Evolutionary conservation across 2,329 filamentous ascomycete species (phyloP).

Genomic region (Bertia moriformis): DNA sequence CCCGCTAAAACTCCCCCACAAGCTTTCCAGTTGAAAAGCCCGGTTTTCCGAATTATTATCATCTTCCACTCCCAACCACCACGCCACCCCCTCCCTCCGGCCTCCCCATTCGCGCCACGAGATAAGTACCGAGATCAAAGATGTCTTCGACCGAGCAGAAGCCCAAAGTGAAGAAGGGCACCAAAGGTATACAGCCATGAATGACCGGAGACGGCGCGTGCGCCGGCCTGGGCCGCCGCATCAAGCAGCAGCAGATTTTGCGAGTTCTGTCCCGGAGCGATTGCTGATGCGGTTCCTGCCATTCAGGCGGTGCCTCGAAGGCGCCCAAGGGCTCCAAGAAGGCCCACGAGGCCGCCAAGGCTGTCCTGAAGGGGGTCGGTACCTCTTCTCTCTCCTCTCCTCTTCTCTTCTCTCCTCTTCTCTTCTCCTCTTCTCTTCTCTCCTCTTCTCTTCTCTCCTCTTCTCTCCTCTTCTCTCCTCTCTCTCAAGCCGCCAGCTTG

Average conservation of each 20-base stretch:
- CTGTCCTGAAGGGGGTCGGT: conserved; percentile 89
- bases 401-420: neutral
- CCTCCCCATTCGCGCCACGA: too few species aligned
- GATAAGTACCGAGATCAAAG: too few species aligned
- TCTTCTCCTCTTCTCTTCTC: neutral
- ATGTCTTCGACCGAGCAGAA: too few species aligned
- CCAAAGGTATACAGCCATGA: conserved; percentile 6
- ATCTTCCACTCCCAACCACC: too few species aligned
- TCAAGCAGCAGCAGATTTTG: conserved; percentile 60
- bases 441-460: neutral
- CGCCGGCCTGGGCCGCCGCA: neutral
- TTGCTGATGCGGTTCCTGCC: conserved; percentile 50
- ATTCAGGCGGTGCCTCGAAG: conserved; percentile 35
- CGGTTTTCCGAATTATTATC: too few species aligned
- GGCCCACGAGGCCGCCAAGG: conserved; percentile 88
- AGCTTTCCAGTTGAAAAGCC: too few species aligned
- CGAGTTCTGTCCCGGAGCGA: conserved; percentile 57
- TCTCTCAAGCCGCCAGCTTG: conserved; percentile 7
- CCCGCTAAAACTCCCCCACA: too few species aligned
- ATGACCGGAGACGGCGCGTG: too few species aligned
- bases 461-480: neutral
- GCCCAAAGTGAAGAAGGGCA: conserved; percentile 20
- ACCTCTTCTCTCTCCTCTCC: conserved; percentile 7
- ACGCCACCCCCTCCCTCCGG: too few species aligned
- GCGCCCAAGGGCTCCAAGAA: conserved; percentile 59